Percentiles rank a stretch among this genome's conserved stretches.
Evolutionary conservation across 345 rosid species (phyloP).

Genomic region (Populus davidiana): DNA sequence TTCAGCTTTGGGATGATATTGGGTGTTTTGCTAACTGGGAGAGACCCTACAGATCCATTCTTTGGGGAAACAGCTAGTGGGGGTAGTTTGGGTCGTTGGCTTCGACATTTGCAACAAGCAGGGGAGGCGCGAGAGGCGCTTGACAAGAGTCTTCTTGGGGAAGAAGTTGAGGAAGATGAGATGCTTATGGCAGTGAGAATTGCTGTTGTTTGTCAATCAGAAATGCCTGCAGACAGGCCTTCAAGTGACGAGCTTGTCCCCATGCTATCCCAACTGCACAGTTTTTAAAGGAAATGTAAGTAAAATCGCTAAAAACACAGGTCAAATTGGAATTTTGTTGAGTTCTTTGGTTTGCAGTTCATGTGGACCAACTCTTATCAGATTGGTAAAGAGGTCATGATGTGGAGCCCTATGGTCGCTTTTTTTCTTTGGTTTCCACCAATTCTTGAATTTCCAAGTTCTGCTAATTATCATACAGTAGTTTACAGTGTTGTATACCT

Average conservation of each 20-base stretch:
- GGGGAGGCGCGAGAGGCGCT: slow-evolving; percentile 84
- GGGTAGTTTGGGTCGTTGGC: slow-evolving; percentile 79
- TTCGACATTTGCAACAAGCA: slow-evolving; percentile 74
- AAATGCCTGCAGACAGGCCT: slow-evolving; percentile 82
- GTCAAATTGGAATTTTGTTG: slow-evolving; percentile 9
- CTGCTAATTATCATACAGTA: background rate
- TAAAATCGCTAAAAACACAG: background rate
- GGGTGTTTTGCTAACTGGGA: slow-evolving; percentile 80
- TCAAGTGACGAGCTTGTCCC: slow-evolving; percentile 90
- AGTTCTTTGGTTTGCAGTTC: slow-evolving; percentile 8
- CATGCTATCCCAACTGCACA: slow-evolving; percentile 90
- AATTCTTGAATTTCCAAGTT: background rate
- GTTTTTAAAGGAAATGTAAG: slow-evolving; percentile 56
- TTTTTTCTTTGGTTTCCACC: background rate
- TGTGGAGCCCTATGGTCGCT: background rate
- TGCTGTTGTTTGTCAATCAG: slow-evolving; percentile 83
- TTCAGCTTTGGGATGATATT: slow-evolving; percentile 94
- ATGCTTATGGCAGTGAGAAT: slow-evolving; percentile 94
- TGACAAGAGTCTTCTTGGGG: slow-evolving; percentile 79
- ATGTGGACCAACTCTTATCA: background rate
- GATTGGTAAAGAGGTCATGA: background rate
- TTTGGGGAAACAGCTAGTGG: slow-evolving; percentile 54
- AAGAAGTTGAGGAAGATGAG: slow-evolving; percentile 93
- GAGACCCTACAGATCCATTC: slow-evolving; percentile 65
- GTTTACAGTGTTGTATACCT: background rate